Conservation (phyloP, 306 rosid species). For the Gastrolobium villosum region DNA sequence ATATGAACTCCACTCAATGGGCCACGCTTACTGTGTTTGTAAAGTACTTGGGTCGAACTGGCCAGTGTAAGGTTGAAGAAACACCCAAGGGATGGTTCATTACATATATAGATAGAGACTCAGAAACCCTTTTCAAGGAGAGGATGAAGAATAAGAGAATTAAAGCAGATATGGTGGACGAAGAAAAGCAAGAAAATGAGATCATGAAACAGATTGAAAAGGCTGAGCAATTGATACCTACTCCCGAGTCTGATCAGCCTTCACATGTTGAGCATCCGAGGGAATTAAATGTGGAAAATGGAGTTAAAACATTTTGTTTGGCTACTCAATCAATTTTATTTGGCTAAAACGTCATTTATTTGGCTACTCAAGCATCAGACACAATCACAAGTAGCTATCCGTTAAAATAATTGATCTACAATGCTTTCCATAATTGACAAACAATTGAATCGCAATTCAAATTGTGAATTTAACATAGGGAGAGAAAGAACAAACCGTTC, state of each 20-base stretch:
- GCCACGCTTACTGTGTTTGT: conserved; percentile 86
- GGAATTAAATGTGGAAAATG: conserved; percentile 73
- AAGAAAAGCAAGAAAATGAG: conserved; percentile 91
- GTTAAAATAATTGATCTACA: not conserved
- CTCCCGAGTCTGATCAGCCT: conserved; percentile 51
- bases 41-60: conserved; percentile 83
- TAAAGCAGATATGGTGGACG: conserved; percentile 78
- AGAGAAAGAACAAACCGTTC: too few relatives aligned
- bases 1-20: conserved; percentile 91
- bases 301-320: too few relatives aligned
- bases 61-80: conserved; percentile 92
- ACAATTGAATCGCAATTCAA: too few relatives aligned
- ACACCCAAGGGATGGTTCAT: conserved; percentile 98
- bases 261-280: conserved; percentile 48
- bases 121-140: conserved; percentile 85
- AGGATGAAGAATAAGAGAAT: conserved; percentile 78
- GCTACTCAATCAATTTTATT: too few relatives aligned
- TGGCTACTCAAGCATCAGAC: conserved; percentile 17
- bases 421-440: not conserved
- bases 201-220: conserved; percentile 84
- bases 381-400: conserved; percentile 28
- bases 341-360: too few relatives aligned
- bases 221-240: conserved; percentile 61
- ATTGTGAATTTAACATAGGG: too few relatives aligned
- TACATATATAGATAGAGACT: conserved; percentile 83